phyloP scores from a whole-genome alignment of 2,329 filamentous ascomycete species.

The Beauveria scarabaeidicola region DNA sequence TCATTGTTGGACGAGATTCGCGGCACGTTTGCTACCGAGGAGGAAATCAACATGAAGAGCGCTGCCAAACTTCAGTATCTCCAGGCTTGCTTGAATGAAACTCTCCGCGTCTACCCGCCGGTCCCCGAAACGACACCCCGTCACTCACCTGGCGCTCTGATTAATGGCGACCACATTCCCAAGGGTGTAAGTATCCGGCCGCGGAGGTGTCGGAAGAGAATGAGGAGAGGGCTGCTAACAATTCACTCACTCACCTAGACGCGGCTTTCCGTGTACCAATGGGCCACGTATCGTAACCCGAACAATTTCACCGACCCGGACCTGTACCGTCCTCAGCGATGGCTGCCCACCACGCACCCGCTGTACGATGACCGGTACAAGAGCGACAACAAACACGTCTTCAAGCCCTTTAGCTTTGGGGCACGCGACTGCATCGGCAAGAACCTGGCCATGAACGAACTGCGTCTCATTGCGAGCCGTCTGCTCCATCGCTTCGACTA shows the following conservation, averaged over 20 bases:
- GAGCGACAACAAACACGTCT: conserved; percentile 27
- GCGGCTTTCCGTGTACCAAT: conserved; percentile 33
- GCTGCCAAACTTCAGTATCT: conserved; percentile 26
- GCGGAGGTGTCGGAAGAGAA: too few relatives aligned
- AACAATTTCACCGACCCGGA: conserved; percentile 36
- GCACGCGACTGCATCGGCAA: conserved; percentile 33
- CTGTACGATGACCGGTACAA: conserved; percentile 29
- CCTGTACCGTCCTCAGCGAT: conserved; percentile 40
- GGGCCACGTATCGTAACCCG: conserved; percentile 34
- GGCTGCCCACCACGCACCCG: conserved; percentile 20
- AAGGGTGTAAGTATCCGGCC: conserved; percentile 22
- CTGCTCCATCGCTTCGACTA: conserved; percentile 39
- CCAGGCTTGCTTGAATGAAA: conserved; percentile 33
- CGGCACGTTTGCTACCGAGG: conserved; percentile 22
- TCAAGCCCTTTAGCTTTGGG: conserved; percentile 31
- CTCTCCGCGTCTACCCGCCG: conserved; percentile 32
- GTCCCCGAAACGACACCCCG: conserved; percentile 21
- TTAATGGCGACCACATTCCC: conserved; percentile 27
- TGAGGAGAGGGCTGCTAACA: neutral
- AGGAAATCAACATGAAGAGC: conserved; percentile 30
- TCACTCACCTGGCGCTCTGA: conserved; percentile 22
- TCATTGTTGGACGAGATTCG: conserved; percentile 27
- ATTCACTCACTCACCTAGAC: neutral
- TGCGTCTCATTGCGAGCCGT: conserved; percentile 37
- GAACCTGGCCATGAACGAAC: conserved; percentile 32